Evolutionary conservation across 1,139 yeast genomes (phyloP).

Genomic region (Diutina catenulata): DNA sequence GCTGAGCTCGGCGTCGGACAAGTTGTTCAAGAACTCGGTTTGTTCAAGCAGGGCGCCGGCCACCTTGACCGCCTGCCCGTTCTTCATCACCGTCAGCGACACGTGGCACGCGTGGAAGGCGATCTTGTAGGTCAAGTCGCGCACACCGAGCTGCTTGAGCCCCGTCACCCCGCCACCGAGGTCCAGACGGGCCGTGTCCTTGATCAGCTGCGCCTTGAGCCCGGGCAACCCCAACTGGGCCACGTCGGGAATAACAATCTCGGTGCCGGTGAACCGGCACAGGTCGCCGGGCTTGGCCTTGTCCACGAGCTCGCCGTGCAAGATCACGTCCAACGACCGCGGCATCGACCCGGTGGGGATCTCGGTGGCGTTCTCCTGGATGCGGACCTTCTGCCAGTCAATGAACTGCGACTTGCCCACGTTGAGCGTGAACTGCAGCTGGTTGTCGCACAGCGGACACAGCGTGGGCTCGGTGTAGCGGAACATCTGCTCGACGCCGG

Average conservation of each 20-base stretch:
- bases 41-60: conserved; percentile 41
- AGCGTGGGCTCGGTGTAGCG: conserved; percentile 91
- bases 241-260: conserved; percentile 91
- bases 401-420: conserved; percentile 77
- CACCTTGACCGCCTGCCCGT: conserved; percentile 18
- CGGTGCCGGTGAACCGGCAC: conserved; percentile 90
- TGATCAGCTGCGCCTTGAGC: conserved; percentile 72
- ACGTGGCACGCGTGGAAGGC: conserved; percentile 93
- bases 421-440: conserved; percentile 74
- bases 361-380: conserved; percentile 91
- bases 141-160: conserved; percentile 75
- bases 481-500: conserved; percentile 87
- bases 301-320: conserved; percentile 92
- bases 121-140: conserved; percentile 85
- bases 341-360: conserved; percentile 99
- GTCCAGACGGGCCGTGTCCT: conserved; percentile 40
- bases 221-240: conserved; percentile 96
- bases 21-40: conserved; percentile 65
- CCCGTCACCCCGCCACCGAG: conserved; percentile 80
- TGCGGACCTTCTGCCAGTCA: conserved; percentile 96
- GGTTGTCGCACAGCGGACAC: conserved; percentile 86
- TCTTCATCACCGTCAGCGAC: conserved; percentile 40
- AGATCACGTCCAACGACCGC: conserved; percentile 82
- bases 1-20: conserved; percentile 72
- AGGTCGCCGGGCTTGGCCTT: conserved; percentile 97